Evolutionary conservation across 805 yeast species (phyloP), one percentile per base, ranked within the genome.

Genomic region (Ogataea minuta): DNA sequence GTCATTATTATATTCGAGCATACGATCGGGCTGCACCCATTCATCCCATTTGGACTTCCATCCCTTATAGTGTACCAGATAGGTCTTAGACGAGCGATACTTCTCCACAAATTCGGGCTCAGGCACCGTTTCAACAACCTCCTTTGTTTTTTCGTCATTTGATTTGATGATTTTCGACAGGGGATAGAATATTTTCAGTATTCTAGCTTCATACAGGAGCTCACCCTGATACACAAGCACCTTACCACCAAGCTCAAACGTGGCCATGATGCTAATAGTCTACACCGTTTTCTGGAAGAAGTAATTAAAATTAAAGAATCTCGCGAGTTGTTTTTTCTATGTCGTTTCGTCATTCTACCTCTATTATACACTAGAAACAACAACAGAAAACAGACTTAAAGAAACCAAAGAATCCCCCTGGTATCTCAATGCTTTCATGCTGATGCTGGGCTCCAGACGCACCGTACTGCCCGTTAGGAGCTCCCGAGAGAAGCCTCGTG

Each of bases 21-120:
- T 73, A 24, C 98, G 66, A 27, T 77, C 80, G 6, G 63, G 61
- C 1, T 76, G 73, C 1, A 91, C 91, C 99, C 99, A 91, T 61
- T 91, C 99, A 58, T 91, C 98, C 96, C 96, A 91, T 43, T 89
- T 80, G 12, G 81, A 63, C 55, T 90, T 91, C 99, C 99, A 91
- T 3, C 99, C 98, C 50, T 82, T 84, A 62, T 91, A 91, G 57
- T 93, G 99, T 12, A 91, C 77, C 49, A 70, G 80, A 62, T 79
- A 90, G 21, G 50, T 45, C 25, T 48, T 46, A 23, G 43, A 34
- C 11, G 46, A 34, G 19, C 43, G 28, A n/a, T 31, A 42, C 2
- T 36, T 44, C 13, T 37, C 32, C 2, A 63, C 54, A 16, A 58
- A 52, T 25, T 46, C 46, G 9, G 56, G 34, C 14, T 52, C 56